Conservation (phyloP, 2,329 filamentous ascomycete species). For the Periconia digitata region DNA sequence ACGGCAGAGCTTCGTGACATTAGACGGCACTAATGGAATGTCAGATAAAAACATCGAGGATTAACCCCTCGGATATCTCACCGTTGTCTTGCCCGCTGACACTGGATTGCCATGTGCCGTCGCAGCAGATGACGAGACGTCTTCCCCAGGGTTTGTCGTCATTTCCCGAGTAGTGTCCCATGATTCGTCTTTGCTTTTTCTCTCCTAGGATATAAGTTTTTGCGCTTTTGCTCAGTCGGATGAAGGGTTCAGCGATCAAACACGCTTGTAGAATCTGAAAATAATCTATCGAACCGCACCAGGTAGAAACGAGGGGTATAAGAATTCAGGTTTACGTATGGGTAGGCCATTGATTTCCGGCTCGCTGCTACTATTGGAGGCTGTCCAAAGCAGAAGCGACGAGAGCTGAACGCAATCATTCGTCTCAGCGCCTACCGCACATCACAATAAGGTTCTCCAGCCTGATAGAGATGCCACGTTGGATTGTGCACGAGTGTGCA, state of each 20-base stretch:
- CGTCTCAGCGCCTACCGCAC: background rate
- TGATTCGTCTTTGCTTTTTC: background rate
- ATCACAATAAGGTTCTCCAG: background rate
- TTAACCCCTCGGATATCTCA: background rate
- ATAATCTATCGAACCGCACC: background rate
- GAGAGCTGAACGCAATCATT: no score
- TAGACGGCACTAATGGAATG: conserved; percentile 26
- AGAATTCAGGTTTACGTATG: no score
- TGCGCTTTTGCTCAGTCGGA: no score
- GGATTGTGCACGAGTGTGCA: background rate
- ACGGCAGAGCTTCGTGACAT: conserved; percentile 39
- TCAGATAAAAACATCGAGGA: background rate
- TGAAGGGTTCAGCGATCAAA: background rate
- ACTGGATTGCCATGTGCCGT: conserved; percentile 41
- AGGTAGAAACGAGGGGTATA: background rate
- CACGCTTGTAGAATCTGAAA: background rate
- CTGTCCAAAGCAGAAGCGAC: background rate
- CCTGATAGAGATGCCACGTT: background rate
- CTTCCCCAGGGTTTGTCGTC: conserved; percentile 31
- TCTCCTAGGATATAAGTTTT: background rate
- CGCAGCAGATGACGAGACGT: conserved; percentile 40
- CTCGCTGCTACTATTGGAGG: background rate
- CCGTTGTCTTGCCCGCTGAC: conserved; percentile 30
- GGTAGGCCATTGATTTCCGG: background rate
- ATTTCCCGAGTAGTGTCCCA: conserved; percentile 12